Evolutionary conservation across 1,139 yeast species (phyloP).

Genomic region (Geotrichum carabidarum): DNA sequence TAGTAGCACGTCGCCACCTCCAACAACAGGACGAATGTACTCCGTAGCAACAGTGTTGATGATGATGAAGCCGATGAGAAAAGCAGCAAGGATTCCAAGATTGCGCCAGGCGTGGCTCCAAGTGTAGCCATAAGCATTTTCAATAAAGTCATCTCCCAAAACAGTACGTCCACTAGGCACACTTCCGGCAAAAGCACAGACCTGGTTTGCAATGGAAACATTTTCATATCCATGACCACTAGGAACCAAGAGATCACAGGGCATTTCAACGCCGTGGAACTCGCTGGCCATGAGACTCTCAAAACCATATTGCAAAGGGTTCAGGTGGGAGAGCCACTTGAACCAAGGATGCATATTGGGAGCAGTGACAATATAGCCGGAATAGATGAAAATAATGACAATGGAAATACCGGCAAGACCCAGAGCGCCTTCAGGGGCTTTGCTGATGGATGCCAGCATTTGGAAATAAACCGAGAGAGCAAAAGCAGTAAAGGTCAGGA

Average conservation of each 20-base stretch:
- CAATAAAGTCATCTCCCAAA: conserved; percentile 42
- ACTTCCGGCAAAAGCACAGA: conserved; percentile 43
- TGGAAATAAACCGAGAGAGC: conserved; percentile 53
- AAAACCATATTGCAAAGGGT: conserved; percentile 45
- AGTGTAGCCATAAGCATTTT: conserved; percentile 37
- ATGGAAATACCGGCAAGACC: conserved; percentile 53
- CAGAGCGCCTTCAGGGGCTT: conserved; percentile 53
- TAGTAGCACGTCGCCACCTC: conserved; percentile 41
- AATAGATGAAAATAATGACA: conserved; percentile 35
- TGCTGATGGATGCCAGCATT: conserved; percentile 52
- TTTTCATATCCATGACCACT: conserved; percentile 39
- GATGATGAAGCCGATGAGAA: conserved; percentile 35
- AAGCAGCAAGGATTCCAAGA: conserved; percentile 38
- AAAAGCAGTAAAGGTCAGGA: conserved; percentile 37
- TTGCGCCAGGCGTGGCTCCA: conserved; percentile 40
- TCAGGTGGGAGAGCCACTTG: conserved; percentile 47
- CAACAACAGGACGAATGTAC: conserved; percentile 36
- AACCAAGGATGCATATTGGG: conserved; percentile 50
- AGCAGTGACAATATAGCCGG: conserved; percentile 43
- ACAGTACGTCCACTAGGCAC: conserved; percentile 40
- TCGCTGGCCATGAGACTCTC: conserved; percentile 47
- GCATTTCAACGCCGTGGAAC: conserved; percentile 41
- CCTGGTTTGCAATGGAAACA: conserved; percentile 37
- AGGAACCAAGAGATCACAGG: conserved; percentile 37
- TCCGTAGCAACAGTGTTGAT: conserved; percentile 38